Conservation (phyloP, 106 monocot species). For the Narthecium ossifragum region DNA sequence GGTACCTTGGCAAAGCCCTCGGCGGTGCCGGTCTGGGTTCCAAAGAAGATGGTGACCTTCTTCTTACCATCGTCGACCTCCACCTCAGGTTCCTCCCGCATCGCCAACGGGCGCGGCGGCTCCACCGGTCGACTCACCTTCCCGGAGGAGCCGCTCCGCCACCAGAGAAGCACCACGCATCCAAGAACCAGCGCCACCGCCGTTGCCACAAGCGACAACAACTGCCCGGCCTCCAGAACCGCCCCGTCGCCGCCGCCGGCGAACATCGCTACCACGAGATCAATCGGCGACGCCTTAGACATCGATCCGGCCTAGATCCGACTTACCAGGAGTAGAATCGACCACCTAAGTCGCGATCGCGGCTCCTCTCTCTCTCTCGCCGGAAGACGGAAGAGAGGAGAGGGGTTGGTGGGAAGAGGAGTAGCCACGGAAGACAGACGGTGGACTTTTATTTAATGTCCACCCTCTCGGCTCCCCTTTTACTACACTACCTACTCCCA, state of each 20-base stretch:
- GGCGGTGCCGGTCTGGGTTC: conserved; percentile 86
- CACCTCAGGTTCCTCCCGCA: conserved; percentile 15
- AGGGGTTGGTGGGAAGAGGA: neutral
- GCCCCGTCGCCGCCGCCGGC: conserved; percentile 9
- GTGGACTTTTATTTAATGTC: neutral
- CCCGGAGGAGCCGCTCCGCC: conserved; percentile 33
- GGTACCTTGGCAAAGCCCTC: conserved; percentile 93
- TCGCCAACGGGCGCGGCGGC: conserved; percentile 14
- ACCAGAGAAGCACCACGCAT: conserved; percentile 34
- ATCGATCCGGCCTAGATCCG: neutral
- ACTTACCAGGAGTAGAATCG: no score
- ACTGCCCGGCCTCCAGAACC: conserved; percentile 9
- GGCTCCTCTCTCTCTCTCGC: no score
- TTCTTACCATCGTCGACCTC: conserved; percentile 61
- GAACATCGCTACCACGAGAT: conserved; percentile 38
- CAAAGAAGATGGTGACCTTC: conserved; percentile 67
- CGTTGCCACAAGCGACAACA: conserved; percentile 28
- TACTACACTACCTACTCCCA: no score
- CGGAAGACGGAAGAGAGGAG: no score
- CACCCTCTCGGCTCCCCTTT: no score
- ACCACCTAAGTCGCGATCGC: no score
- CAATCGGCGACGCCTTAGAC: conserved; percentile 35
- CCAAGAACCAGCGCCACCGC: conserved; percentile 42
- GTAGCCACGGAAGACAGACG: neutral
- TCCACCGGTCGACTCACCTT: conserved; percentile 16